Conservation (phyloP, 306 rosid species). For the Rubus idaeus region DNA sequence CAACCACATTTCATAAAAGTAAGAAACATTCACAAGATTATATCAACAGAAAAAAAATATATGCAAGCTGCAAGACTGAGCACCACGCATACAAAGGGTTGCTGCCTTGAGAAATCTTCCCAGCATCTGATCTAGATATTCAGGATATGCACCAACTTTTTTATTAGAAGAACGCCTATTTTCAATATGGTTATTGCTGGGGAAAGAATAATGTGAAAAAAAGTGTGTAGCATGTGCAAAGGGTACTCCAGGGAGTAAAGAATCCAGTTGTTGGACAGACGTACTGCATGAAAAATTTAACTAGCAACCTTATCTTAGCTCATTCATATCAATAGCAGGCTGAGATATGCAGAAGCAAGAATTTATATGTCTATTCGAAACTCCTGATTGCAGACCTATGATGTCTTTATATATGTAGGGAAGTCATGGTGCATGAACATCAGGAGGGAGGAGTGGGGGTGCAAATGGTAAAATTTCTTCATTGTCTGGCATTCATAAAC, state of each 20-base stretch:
- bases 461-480: not conserved
- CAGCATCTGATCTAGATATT: not conserved
- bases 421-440: not conserved
- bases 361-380: not conserved
- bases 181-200: not conserved
- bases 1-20: constrained; percentile 4
- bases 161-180: not conserved
- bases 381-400: not conserved
- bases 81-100: not conserved
- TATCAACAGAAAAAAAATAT: not conserved
- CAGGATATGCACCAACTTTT: not conserved
- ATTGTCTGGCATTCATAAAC: not conserved
- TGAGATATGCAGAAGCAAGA: not conserved
- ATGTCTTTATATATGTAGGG: not conserved
- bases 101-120: not conserved
- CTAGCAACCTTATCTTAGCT: not conserved
- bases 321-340: not conserved
- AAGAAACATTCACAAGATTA: not conserved
- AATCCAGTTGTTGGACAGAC: not conserved
- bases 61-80: not conserved
- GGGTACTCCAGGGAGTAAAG: not conserved
- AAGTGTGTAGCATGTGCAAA: not conserved
- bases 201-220: not conserved
- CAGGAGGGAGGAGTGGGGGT: not conserved
- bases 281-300: not conserved